These are phyloP conservation scores for Suillus bovinus DNA, from an alignment of 768 basidiomycete genomes.

Conservation along the genomic window DNA sequence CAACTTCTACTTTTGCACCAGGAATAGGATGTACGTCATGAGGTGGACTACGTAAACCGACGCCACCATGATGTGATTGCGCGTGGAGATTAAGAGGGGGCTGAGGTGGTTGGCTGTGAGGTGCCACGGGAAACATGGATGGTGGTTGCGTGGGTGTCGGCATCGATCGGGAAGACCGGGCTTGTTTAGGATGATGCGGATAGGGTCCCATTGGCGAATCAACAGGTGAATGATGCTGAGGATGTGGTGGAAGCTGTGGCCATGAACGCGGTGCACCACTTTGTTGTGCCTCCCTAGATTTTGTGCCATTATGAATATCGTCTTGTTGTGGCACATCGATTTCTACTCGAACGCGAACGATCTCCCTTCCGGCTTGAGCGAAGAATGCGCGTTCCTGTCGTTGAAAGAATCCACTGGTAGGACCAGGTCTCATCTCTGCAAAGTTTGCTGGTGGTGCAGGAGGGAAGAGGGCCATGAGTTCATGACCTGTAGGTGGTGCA, in stretches of 20 bases:
- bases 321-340: conserved; percentile 50
- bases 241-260: conserved; percentile 33
- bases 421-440: conserved; percentile 56
- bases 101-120: conserved; percentile 34
- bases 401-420: conserved; percentile 73
- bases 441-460: conserved; percentile 61
- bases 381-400: conserved; percentile 81
- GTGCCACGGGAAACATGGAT: conserved; percentile 29
- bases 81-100: conserved; percentile 37
- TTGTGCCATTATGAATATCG: conserved; percentile 25
- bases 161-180: conserved; percentile 27
- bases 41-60: conserved; percentile 46
- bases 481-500: conserved; percentile 77
- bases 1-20: conserved; percentile 31
- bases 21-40: conserved; percentile 44
- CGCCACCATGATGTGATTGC: conserved; percentile 23
- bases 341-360: conserved; percentile 73
- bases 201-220: conserved; percentile 35
- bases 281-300: conserved; percentile 18
- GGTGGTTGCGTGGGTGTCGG: conserved; percentile 29
- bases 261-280: conserved; percentile 25
- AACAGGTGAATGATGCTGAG: conserved; percentile 29
- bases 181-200: conserved; percentile 32
- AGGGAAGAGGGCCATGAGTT: conserved; percentile 85
- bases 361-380: conserved; percentile 75